Base-by-base conservation (phyloP, 257 asterid species). In the Eucommia ulmoides region DNA sequence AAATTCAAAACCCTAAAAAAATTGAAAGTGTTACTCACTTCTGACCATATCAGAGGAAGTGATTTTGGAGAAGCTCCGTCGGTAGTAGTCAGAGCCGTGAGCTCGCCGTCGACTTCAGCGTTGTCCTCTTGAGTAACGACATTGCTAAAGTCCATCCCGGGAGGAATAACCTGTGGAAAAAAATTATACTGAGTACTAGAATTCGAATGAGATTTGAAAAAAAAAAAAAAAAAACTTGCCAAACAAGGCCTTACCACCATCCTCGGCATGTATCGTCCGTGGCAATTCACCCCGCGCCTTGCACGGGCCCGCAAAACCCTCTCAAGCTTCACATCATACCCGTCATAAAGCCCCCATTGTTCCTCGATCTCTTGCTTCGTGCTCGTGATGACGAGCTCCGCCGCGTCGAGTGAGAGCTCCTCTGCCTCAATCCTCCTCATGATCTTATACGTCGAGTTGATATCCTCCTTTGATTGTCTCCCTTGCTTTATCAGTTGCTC, bases 371-470 rank as follows among this genome's bases (percentile, higher is more conserved):
- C 95, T 70, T 84, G 95, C 61, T 72, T 78, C 16, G 95, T 84
- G 66, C 95, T 81, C 0, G 95, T 84, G 58, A 84, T 74, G 35
- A 84, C 82, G 20, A 84, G 81, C 63, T 78, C 95, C 1, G 93
- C 89, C 42, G 89, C 86, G 61, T 84, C 95, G 17, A 84, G 71
- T 0, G 89, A 74, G 42, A 78, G 84, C 68, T 84, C 95, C 52
- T 84, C 95, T 0, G 77, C 95, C 60, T 84, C 95, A 19, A 78
- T 84, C 68, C 95, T 81, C 68, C 95, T 65, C 95, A 78, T 81
- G 54, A 84, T 84, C 63, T 76, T 62, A 51, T 81, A 84, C 1
- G 89, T 84, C 0, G 95, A 81, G 63, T 84, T 81, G 59, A 84
- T 84, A 59, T 81, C 89, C 77, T 84, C 93, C 60, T 81, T 78